A percentile compares a stretch with the other conserved stretches of the same genome.
Conservation (phyloP, 164 flowering plant species). For the Dillenia suffruticosa region DNA sequence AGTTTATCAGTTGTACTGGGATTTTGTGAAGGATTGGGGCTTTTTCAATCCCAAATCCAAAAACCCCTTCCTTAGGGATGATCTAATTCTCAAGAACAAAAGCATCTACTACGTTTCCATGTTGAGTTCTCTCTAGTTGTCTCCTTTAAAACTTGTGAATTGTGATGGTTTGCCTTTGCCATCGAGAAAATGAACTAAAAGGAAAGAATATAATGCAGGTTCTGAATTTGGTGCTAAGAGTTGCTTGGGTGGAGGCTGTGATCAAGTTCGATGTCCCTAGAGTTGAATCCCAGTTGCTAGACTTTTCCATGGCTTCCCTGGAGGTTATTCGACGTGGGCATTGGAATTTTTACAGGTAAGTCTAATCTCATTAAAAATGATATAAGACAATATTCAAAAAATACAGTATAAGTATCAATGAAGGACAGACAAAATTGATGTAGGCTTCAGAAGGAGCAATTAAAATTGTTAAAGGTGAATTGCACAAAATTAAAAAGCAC, state of each 20-base stretch:
- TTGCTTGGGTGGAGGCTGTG: conserved; percentile 87
- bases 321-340: conserved; percentile 96
- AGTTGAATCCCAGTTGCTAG: conserved; percentile 52
- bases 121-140: conserved; percentile 35
- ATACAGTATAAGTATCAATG: no score
- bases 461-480: no score
- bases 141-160: no score
- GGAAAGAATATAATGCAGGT: conserved; percentile 32
- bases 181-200: not conserved
- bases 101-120: conserved; percentile 73
- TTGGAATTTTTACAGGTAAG: conserved; percentile 97
- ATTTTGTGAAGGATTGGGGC: conserved; percentile 95
- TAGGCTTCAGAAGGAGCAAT: no score
- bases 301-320: conserved; percentile 75
- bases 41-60: conserved; percentile 60
- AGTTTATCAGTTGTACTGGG: conserved; percentile 93
- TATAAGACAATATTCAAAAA: no score
- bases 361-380: not conserved
- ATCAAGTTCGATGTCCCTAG: conserved; percentile 36
- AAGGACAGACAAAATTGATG: no score
- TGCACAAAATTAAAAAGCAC: no score
- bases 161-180: no score
- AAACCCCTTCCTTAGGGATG: conserved; percentile 84
- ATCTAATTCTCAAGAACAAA: conserved; percentile 70
- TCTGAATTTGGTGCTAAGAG: conserved; percentile 71